Evolutionary conservation across 768 basidiomycete species (phyloP).

Genomic region (Kwoniella heveanensis): DNA sequence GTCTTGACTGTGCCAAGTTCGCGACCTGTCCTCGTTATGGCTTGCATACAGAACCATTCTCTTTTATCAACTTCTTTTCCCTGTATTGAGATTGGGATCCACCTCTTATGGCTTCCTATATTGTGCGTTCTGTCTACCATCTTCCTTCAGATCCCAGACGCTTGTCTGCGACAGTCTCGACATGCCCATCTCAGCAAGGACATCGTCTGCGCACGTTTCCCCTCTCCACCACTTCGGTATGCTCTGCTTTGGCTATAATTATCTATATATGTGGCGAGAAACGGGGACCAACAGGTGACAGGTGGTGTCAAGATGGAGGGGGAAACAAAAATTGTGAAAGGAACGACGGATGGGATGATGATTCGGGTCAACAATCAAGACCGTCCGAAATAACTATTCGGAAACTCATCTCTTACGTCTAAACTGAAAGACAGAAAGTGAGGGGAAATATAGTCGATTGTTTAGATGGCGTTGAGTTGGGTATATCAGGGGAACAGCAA

Average conservation of each 20-base stretch:
- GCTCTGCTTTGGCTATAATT: neutral
- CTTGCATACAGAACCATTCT: constrained; percentile 4
- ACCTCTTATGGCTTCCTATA: neutral
- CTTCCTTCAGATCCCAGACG: neutral
- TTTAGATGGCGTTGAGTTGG: neutral
- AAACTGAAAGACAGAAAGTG: neutral
- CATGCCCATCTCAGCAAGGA: no score
- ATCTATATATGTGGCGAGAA: neutral
- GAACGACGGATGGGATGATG: neutral
- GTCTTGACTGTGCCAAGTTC: no score
- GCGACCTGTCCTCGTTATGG: neutral
- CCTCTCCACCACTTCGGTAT: neutral
- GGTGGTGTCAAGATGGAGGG: neutral
- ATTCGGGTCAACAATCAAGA: neutral
- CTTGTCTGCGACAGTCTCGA: no score
- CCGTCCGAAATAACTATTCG: neutral
- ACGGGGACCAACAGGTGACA: neutral
- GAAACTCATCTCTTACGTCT: neutral
- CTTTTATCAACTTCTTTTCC: neutral
- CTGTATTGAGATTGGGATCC: neutral
- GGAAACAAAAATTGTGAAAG: neutral
- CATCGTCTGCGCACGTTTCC: neutral
- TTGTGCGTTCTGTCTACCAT: neutral
- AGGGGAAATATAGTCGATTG: neutral
- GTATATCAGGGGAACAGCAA: neutral